Evolutionary conservation across 306 rosid species (phyloP).

Genomic region (Styphnolobium japonicum): DNA sequence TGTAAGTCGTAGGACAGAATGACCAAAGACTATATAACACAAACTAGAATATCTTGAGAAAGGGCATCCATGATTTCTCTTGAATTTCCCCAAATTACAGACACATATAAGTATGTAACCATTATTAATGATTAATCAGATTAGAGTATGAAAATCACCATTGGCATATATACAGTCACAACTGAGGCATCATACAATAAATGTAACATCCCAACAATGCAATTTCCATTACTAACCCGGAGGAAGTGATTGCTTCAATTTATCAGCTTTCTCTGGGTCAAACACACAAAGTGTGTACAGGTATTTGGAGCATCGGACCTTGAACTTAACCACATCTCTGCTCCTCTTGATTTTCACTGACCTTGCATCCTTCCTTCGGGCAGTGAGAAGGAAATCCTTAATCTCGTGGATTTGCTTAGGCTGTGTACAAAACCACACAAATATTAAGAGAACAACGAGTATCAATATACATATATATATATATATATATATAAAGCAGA

Average conservation of each 20-base stretch:
- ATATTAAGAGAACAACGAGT: neutral
- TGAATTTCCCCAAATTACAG: neutral
- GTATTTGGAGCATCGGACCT: conserved; percentile 87
- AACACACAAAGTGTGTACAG: conserved; percentile 90
- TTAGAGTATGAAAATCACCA: neutral
- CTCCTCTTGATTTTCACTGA: conserved; percentile 81
- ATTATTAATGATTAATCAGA: neutral
- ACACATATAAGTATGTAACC: neutral
- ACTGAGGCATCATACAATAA: neutral
- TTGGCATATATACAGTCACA: neutral
- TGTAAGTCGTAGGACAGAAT: neutral
- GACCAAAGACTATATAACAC: neutral
- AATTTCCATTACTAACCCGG: conserved; percentile 45
- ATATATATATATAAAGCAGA: neutral
- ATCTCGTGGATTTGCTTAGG: conserved; percentile 94
- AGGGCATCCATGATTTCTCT: neutral
- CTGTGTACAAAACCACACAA: conserved; percentile 27
- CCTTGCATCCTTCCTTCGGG: conserved; percentile 88
- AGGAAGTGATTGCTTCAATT: conserved; percentile 93
- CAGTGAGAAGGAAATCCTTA: conserved; percentile 88
- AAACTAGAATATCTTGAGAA: neutral
- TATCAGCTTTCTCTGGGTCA: conserved; percentile 77
- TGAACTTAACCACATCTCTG: conserved; percentile 82
- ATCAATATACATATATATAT: no score
- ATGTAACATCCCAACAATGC: neutral